These are phyloP conservation scores for Knoxia roxburghii DNA, from an alignment of 257 asterid genomes.

Conservation along the genomic window DNA sequence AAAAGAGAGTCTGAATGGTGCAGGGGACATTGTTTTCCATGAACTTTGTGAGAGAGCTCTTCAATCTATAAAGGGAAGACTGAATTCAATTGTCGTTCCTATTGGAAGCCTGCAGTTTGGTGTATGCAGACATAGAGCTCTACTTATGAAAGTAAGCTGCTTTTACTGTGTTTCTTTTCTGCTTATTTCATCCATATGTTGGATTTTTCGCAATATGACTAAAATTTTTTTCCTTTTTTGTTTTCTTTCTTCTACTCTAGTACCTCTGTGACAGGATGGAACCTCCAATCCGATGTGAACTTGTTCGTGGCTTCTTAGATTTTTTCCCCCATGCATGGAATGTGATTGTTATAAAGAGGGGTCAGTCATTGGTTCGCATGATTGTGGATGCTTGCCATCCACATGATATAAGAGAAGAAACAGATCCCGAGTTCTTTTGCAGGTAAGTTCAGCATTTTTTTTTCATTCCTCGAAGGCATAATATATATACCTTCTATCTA, in stretches of 20 bases:
- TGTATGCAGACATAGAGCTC: conserved; percentile 91
- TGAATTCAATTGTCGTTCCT: conserved; percentile 67
- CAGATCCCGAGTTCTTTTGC: conserved; percentile 74
- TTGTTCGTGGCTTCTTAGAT: conserved; percentile 93
- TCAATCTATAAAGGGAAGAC: conserved; percentile 52
- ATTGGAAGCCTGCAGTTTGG: conserved; percentile 88
- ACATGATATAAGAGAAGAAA: conserved; percentile 81
- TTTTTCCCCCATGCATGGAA: conserved; percentile 97
- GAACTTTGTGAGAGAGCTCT: conserved; percentile 74
- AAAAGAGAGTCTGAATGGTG: conserved; percentile 31
- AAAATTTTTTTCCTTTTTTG: conserved; percentile 13
- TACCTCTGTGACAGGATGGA: conserved; percentile 85
- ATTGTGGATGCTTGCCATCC: conserved; percentile 97
- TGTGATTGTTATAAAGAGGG: conserved; percentile 62
- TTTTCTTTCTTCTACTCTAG: conserved; percentile 44
- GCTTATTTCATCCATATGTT: conserved; percentile 7
- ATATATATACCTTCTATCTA: neutral
- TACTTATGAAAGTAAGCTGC: conserved; percentile 78
- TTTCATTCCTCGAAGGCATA: neutral
- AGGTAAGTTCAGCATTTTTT: conserved; percentile 38
- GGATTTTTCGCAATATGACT: conserved; percentile 20
- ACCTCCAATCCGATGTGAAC: conserved; percentile 90
- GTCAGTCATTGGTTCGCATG: conserved; percentile 61
- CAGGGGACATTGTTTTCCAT: conserved; percentile 46
- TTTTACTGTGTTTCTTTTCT: conserved; percentile 9